Conservation (phyloP, 176 grass and related monocot species). For the Triticum dicoccoides region DNA sequence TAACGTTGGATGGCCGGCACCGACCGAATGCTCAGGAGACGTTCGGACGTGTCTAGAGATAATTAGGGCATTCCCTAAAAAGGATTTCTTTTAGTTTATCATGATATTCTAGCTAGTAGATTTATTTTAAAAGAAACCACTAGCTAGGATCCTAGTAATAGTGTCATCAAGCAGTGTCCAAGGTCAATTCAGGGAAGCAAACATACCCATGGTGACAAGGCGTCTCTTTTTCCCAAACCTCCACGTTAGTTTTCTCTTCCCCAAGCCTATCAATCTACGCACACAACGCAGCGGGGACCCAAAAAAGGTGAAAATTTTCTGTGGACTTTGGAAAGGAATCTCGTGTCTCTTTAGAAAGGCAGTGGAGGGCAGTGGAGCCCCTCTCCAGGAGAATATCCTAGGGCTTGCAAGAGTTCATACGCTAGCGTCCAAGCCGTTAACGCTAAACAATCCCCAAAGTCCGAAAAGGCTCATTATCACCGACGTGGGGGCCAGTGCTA, state of each 20-base stretch:
- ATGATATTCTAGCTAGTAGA: background rate
- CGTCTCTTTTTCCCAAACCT: slow-evolving; percentile 66
- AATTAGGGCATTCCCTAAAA: no score
- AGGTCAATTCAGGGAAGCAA: slow-evolving; percentile 80
- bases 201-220: slow-evolving; percentile 91
- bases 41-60: no score
- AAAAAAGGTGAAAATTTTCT: slow-evolving; percentile 12
- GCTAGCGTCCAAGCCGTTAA: slow-evolving; percentile 74
- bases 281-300: background rate
- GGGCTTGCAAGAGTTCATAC: slow-evolving; percentile 65
- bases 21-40: no score
- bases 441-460: slow-evolving; percentile 50
- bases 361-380: slow-evolving; percentile 37
- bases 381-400: slow-evolving; percentile 72
- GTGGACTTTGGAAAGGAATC: slow-evolving; percentile 70
- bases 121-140: background rate
- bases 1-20: no score
- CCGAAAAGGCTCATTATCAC: slow-evolving; percentile 40
- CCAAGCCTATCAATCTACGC: slow-evolving; percentile 10
- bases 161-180: slow-evolving; percentile 7
- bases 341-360: slow-evolving; percentile 45
- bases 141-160: background rate
- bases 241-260: slow-evolving; percentile 26
- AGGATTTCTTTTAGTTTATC: background rate
- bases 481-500: slow-evolving; percentile 30